Evolutionary conservation across 257 asterid species (phyloP).

Genomic region (Solanum stenotomum): DNA sequence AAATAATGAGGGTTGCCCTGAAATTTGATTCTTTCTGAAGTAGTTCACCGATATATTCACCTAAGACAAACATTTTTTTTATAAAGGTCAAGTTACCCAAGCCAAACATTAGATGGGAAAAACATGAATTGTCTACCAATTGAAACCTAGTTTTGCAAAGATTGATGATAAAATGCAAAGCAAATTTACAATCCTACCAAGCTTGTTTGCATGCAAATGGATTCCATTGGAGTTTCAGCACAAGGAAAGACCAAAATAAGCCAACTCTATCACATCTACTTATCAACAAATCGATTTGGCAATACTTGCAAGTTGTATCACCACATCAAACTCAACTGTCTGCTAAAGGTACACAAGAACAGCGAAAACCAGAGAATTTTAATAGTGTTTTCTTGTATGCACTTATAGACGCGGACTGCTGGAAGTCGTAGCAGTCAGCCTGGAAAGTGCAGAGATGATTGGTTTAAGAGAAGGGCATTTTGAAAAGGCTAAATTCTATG

Average conservation of each 20-base stretch:
- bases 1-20: not conserved
- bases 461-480: conserved; percentile 9
- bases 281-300: not conserved
- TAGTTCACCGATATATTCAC: not conserved
- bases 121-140: too few relatives aligned
- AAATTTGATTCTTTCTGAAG: not conserved
- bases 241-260: too few relatives aligned
- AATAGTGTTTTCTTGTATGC: not conserved
- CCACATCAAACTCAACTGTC: not conserved
- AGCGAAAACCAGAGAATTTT: not conserved
- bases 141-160: not conserved
- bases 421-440: conserved; percentile 10
- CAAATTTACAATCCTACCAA: not conserved
- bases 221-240: not conserved
- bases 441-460: conserved; percentile 8
- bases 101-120: too few relatives aligned
- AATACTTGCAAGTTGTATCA: not conserved
- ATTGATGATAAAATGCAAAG: not conserved
- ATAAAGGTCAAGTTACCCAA: too few relatives aligned
- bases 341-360: not conserved
- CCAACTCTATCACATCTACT: too few relatives aligned
- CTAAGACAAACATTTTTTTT: too few relatives aligned
- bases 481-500: conserved; percentile 4
- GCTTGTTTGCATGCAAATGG: too few relatives aligned
- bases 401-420: conserved; percentile 7